These are phyloP conservation scores for Rosa multiflora DNA, from an alignment of 306 rosid genomes.

Conservation along the genomic window DNA sequence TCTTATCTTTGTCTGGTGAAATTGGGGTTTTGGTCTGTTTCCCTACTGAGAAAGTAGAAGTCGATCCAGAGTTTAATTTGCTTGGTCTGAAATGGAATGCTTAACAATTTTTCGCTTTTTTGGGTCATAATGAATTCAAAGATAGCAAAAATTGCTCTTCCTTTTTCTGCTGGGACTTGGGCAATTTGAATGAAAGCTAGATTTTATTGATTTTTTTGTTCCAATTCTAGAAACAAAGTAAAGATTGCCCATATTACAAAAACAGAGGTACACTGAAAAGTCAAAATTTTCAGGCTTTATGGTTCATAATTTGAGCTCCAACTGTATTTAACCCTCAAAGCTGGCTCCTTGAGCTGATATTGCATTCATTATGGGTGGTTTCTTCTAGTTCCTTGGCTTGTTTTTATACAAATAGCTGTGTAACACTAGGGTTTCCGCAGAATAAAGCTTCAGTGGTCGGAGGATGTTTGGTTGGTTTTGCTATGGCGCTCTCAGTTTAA, in stretches of 20 bases:
- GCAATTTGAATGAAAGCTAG: not conserved
- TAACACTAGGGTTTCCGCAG: conserved; percentile 23
- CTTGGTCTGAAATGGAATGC: not conserved
- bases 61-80: conserved; percentile 20
- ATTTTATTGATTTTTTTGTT: conserved; percentile 1
- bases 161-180: too few relatives aligned
- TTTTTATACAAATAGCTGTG: conserved; percentile 8
- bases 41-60: not conserved
- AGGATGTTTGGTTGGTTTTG: conserved; percentile 23
- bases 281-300: not conserved
- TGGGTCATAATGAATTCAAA: too few relatives aligned
- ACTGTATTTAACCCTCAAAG: too few relatives aligned
- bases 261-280: not conserved
- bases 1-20: not conserved
- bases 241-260: not conserved
- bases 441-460: conserved; percentile 15
- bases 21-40: not conserved
- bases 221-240: not conserved
- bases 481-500: conserved; percentile 45
- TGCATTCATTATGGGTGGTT: conserved; percentile 8
- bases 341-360: not conserved
- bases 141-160: too few relatives aligned
- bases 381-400: conserved; percentile 17
- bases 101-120: not conserved
- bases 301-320: conserved; percentile 16